These are phyloP conservation scores for Coprinopsis cinerea DNA, from an alignment of 768 basidiomycete species.

Conservation along the genomic window DNA sequence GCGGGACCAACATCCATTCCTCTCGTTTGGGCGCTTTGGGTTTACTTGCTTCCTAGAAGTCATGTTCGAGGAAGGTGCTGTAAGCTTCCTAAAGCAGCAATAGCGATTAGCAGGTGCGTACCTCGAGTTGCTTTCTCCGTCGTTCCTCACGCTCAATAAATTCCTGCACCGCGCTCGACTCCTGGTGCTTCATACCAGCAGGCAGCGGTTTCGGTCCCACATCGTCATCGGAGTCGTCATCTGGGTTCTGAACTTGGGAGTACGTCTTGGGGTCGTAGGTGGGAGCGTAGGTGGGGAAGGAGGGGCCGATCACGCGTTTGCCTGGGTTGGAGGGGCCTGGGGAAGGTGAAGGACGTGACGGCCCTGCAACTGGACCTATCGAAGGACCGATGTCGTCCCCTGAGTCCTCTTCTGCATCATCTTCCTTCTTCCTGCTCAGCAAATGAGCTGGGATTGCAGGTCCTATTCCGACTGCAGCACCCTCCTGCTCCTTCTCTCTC, in stretches of 20 bases:
- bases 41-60: slow-evolving; percentile 60
- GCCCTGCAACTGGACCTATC: slow-evolving; percentile 4
- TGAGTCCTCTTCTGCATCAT: slow-evolving; percentile 8
- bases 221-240: slow-evolving; percentile 69
- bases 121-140: slow-evolving; percentile 64
- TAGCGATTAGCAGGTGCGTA: slow-evolving; percentile 18
- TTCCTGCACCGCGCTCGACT: slow-evolving; percentile 65
- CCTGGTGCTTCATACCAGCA: slow-evolving; percentile 32
- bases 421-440: not conserved
- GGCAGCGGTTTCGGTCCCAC: slow-evolving; percentile 81
- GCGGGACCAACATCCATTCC: slow-evolving; percentile 98
- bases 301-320: slow-evolving; percentile 45
- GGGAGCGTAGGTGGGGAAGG: slow-evolving; percentile 38
- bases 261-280: slow-evolving; percentile 25
- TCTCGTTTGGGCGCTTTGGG: slow-evolving; percentile 80
- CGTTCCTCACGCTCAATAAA: slow-evolving; percentile 85
- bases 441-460: slow-evolving; percentile 9
- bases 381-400: too few relatives aligned
- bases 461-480: slow-evolving; percentile 2
- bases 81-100: not conserved
- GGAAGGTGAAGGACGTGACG: slow-evolving; percentile 1
- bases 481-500: not conserved
- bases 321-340: not conserved
- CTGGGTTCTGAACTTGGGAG: slow-evolving; percentile 24
- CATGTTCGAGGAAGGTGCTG: not conserved